These are phyloP conservation scores for Thraustochytrium sp. DNA, from an alignment of 352 stramenopile species.

Conservation along the genomic window DNA sequence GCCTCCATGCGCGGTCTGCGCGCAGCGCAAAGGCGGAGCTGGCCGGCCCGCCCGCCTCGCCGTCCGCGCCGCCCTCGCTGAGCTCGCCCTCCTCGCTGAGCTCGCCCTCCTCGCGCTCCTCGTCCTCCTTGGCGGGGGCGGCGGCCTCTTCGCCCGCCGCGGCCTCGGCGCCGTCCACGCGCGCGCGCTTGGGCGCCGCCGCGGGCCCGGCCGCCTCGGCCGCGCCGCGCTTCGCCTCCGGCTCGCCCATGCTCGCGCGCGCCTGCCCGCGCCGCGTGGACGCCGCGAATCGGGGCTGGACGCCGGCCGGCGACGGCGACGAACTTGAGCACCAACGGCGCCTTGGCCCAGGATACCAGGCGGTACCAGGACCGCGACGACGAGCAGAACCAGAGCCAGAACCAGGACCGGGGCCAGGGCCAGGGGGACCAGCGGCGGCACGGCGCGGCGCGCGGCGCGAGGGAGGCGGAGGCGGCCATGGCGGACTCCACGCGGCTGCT, in stretches of 20 bases:
- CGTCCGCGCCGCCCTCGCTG: background rate
- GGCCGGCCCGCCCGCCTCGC: background rate
- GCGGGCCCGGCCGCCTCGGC: background rate
- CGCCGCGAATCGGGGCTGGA: no score
- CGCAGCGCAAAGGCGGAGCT: background rate
- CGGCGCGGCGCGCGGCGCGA: no score
- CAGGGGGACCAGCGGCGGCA: no score
- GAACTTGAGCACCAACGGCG: no score
- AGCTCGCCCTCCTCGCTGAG: conserved; percentile 5
- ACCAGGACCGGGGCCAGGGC: no score
- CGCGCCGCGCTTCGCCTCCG: background rate
- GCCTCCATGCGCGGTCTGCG: conserved; percentile 1
- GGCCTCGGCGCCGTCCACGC: background rate
- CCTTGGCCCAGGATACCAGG: no score
- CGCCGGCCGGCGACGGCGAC: no score
- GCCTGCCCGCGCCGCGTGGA: background rate
- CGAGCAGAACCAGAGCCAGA: no score
- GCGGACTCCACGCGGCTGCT: no score
- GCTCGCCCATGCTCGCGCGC: background rate
- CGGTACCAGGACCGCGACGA: no score
- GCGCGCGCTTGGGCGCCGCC: background rate
- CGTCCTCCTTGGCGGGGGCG: background rate
- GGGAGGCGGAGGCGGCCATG: no score
- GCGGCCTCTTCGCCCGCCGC: background rate
- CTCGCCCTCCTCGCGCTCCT: background rate